phyloP scores from a whole-genome alignment of 2,329 filamentous ascomycete species.

The Lachnellula hyalina region DNA sequence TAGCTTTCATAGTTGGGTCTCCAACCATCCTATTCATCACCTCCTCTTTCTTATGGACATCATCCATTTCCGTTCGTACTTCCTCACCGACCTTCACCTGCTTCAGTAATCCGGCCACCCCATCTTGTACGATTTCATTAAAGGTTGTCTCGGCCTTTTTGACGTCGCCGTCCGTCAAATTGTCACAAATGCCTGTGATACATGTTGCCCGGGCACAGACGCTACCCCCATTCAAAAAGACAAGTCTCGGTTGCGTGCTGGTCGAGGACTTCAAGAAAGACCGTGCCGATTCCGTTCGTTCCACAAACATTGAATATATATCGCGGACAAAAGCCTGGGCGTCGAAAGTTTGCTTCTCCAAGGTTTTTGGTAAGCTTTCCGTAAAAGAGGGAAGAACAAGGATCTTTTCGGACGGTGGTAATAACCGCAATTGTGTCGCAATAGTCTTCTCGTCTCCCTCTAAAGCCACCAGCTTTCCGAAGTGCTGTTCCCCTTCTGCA shows the following conservation, averaged over 20 bases:
- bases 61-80: not conserved
- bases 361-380: constrained; percentile 18
- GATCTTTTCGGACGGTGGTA: constrained; percentile 54
- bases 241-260: constrained; percentile 45
- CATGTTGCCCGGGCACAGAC: constrained; percentile 50
- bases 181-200: constrained; percentile 47
- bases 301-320: constrained; percentile 45
- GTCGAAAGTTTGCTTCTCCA: constrained; percentile 34
- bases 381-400: constrained; percentile 44
- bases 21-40: constrained; percentile 3
- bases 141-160: constrained; percentile 48
- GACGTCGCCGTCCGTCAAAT: constrained; percentile 46
- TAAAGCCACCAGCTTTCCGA: constrained; percentile 53
- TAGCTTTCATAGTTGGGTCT: constrained; percentile 49
- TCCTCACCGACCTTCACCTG: constrained; percentile 9
- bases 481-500: not conserved
- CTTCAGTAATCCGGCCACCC: constrained; percentile 37
- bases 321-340: constrained; percentile 40
- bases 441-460: constrained; percentile 52
- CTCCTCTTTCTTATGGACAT: constrained; percentile 17
- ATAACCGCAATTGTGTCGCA: constrained; percentile 53
- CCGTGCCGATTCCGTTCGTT: constrained; percentile 44
- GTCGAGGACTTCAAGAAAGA: constrained; percentile 46
- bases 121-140: constrained; percentile 45
- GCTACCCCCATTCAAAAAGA: constrained; percentile 57